Percentiles rank a stretch among this genome's conserved stretches.
Evolutionary conservation across 768 basidiomycete species (phyloP).

Genomic region (Sporobolomyces pararoseus): DNA sequence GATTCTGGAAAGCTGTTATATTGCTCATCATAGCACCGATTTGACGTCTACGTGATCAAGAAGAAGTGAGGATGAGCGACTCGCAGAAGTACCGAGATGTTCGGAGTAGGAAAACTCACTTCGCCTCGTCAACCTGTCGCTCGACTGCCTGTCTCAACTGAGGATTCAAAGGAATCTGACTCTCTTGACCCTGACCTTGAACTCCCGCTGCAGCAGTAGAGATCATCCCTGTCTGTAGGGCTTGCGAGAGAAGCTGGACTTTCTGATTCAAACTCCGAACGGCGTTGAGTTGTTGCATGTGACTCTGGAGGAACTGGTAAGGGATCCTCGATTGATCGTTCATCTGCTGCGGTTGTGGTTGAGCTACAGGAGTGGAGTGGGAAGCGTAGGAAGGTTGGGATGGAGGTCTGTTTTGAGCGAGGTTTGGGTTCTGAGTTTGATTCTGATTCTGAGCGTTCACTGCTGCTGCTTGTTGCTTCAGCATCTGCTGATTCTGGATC

Average conservation of each 20-base stretch:
- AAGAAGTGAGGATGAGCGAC: no score
- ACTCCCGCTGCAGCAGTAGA: neutral
- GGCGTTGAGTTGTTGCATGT: conserved; percentile 21
- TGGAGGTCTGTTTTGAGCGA: neutral
- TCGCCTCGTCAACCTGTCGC: conserved; percentile 25
- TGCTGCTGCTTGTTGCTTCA: conserved; percentile 5
- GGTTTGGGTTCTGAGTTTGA: neutral
- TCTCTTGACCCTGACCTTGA: conserved; percentile 8
- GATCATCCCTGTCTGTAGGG: conserved; percentile 24
- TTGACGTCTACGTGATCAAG: neutral
- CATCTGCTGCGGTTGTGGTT: neutral
- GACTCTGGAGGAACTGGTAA: conserved; percentile 15
- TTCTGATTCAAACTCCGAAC: conserved; percentile 7
- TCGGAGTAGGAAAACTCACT: no score
- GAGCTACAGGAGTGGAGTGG: conserved; percentile 8
- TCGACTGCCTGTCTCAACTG: conserved; percentile 21
- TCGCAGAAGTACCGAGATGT: no score
- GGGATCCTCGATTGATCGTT: conserved; percentile 13
- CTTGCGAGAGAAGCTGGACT: conserved; percentile 1
- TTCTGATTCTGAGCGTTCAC: neutral
- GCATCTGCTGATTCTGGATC: conserved; percentile 1
- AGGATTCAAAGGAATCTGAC: conserved; percentile 12
- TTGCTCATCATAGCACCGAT: neutral
- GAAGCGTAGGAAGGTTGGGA: conserved; percentile 15
- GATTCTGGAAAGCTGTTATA: conserved; percentile 16